A percentile compares a stretch with the other conserved stretches of the same genome.
Conservation (phyloP, 139 green algal species). For the Chlorella sorokiniana region DNA sequence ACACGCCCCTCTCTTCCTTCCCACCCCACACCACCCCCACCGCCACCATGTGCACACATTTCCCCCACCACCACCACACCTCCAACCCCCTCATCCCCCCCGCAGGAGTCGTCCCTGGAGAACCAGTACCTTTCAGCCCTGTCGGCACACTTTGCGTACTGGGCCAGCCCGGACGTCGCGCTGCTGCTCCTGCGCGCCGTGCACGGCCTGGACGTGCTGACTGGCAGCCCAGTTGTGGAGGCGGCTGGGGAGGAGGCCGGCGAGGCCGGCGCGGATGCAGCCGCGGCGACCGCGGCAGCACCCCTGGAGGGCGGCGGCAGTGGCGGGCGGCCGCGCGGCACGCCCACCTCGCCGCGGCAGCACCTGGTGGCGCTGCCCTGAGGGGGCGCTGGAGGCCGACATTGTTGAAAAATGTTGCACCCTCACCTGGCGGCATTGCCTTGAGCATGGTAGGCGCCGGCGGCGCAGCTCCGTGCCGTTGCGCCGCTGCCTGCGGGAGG, state of each 20-base stretch:
- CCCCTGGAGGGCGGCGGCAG: not conserved
- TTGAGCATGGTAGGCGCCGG: too few species aligned
- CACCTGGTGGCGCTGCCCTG: conserved; percentile 14
- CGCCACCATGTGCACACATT: not conserved
- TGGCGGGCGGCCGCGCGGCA: not conserved
- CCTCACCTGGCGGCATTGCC: too few species aligned
- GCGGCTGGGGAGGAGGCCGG: not conserved
- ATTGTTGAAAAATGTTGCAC: too few species aligned
- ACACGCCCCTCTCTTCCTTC: too few species aligned
- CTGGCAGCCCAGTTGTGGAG: conserved; percentile 16
- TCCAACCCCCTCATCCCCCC: not conserved
- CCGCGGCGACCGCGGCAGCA: not conserved
- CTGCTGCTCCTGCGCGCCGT: conserved; percentile 62
- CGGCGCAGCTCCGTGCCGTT: too few species aligned
- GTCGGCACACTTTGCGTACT: conserved; percentile 64
- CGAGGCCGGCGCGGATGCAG: not conserved
- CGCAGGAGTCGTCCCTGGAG: conserved; percentile 59
- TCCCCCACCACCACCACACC: not conserved
- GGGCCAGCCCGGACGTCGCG: conserved; percentile 53
- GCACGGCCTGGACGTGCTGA: conserved; percentile 52
- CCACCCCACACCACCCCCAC: too few species aligned
- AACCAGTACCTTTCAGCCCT: conserved; percentile 57
- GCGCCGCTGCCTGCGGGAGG: too few species aligned
- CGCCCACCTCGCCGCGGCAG: conserved; percentile 23
- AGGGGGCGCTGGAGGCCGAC: not conserved